Evolutionary conservation across 2,329 filamentous ascomycete genomes (phyloP).

Genomic region (Zymoseptoria brevis): DNA sequence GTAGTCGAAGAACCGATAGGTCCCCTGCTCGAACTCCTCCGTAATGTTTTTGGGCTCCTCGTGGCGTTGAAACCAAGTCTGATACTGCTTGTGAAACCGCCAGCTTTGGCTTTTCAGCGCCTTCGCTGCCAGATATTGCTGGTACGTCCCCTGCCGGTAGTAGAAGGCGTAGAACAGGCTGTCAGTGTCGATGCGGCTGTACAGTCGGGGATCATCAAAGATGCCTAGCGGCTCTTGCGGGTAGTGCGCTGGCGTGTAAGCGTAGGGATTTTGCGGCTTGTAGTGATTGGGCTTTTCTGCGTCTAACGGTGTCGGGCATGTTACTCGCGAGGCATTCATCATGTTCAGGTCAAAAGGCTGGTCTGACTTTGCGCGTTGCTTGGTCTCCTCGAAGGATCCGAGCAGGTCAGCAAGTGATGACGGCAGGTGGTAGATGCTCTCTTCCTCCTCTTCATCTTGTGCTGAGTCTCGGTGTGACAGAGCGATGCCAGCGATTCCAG

Average conservation of each 20-base stretch:
- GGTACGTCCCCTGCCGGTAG: slow-evolving; percentile 92
- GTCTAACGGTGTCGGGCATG: slow-evolving; percentile 67
- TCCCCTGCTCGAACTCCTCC: slow-evolving; percentile 97
- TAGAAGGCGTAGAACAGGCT: slow-evolving; percentile 99
- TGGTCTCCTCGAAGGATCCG: slow-evolving; percentile 80
- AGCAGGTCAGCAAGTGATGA: slow-evolving; percentile 81
- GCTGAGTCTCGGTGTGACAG: slow-evolving; percentile 46
- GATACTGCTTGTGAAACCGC: slow-evolving; percentile 99
- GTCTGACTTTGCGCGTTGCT: slow-evolving; percentile 55
- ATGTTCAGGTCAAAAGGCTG: slow-evolving; percentile 62
- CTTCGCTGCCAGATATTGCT: slow-evolving; percentile 91
- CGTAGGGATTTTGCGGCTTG: slow-evolving; percentile 71
- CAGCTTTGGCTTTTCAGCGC: slow-evolving; percentile 97
- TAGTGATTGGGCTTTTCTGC: slow-evolving; percentile 77
- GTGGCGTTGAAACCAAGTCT: slow-evolving; percentile 98
- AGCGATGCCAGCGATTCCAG: slow-evolving; percentile 28
- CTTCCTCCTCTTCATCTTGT: slow-evolving; percentile 41
- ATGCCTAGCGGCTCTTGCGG: slow-evolving; percentile 87
- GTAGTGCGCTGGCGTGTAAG: slow-evolving; percentile 68
- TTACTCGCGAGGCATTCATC: slow-evolving; percentile 65
- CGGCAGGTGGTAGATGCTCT: slow-evolving; percentile 89
- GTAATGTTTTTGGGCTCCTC: slow-evolving; percentile 98
- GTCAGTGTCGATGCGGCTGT: slow-evolving; percentile 84
- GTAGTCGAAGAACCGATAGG: slow-evolving; percentile 98
- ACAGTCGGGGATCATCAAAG: slow-evolving; percentile 83